Evolutionary conservation across 1,284 basidiomycete species (phyloP), one percentile per base, ranked within the genome.

Genomic region (Microbotryomycetes sp.): DNA sequence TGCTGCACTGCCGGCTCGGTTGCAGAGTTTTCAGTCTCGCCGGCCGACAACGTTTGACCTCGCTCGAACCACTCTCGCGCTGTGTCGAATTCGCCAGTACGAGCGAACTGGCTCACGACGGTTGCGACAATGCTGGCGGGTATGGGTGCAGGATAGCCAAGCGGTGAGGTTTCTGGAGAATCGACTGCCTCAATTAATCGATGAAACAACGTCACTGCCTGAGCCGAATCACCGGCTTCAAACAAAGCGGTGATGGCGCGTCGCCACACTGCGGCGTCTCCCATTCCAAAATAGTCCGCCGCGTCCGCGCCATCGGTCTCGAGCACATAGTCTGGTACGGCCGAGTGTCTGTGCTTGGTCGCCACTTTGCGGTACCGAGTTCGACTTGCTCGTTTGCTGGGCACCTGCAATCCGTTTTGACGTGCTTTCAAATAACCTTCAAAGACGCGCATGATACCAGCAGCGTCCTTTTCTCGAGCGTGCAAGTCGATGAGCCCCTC

Each of bases 201-300:
- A 65, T 89, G 85, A 51, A 94, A 77, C 3, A 93, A 74, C 21
- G 75, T 81, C 9, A 92, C 73, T 5, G 85, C 91, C 51, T 80
- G 82, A 3, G 82, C 81, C 0, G 85, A 78, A 60, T 85, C 78
- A 4, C 83, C 84, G 31, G 79, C 81, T 21, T 77, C 79, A 78
- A 94, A 87, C 75, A 88, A 85, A 0, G 84, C 82, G 49, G 82
- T 78, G 57, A 94, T 82, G 83, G 92, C 88, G 64, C 80, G 77
- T 64, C 85, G 85, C 83, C 84, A 92, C 2, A 88, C 79, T 35
- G 77, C 69, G 29, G 60, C 64, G 45, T 68, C 67, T 6, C 45
- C 52, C n/a, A n/a, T 29, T n/a, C 4, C 11, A 18, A 24, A 26
- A 16, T n/a, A 29, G 23, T 24, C 24, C 6, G 28, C 26, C 2